Evolutionary conservation across 1,284 basidiomycete species (phyloP).

Genomic region (Rhodotorula sp.): DNA sequence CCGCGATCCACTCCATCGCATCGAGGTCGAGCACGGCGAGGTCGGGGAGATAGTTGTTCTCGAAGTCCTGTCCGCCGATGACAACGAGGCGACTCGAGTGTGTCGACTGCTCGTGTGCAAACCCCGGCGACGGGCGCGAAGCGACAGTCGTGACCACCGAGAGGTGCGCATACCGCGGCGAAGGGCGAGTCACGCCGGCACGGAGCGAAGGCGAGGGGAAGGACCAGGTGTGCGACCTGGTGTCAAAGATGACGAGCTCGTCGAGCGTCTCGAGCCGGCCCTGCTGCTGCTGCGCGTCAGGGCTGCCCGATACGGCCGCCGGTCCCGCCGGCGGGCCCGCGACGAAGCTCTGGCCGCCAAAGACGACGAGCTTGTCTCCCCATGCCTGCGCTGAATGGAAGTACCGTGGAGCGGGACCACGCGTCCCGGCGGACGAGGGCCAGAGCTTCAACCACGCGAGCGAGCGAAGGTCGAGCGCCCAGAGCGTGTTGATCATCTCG

Average conservation of each 20-base stretch:
- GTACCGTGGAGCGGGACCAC: conserved; percentile 55
- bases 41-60: conserved; percentile 50
- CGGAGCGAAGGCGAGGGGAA: conserved; percentile 37
- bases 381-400: conserved; percentile 91
- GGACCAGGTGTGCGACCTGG: conserved; percentile 66
- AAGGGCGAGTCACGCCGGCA: conserved; percentile 58
- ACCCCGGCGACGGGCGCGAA: not conserved
- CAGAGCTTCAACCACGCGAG: conserved; percentile 65
- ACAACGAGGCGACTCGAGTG: conserved; percentile 58
- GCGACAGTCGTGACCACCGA: conserved; percentile 52
- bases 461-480: conserved; percentile 76
- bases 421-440: not conserved
- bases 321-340: not conserved
- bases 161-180: conserved; percentile 85
- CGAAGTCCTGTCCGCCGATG: conserved; percentile 83
- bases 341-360: conserved; percentile 77
- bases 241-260: conserved; percentile 81
- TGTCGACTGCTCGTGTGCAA: not conserved
- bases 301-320: conserved; percentile 54
- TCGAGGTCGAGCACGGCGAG: conserved; percentile 81
- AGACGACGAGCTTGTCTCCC: conserved; percentile 81
- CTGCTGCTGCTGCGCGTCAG: conserved; percentile 47
- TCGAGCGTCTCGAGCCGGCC: conserved; percentile 73
- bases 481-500: conserved; percentile 77
- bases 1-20: conserved; percentile 70